Conservation (phyloP, 164 flowering plant species). For the Amborella trichopoda region DNA sequence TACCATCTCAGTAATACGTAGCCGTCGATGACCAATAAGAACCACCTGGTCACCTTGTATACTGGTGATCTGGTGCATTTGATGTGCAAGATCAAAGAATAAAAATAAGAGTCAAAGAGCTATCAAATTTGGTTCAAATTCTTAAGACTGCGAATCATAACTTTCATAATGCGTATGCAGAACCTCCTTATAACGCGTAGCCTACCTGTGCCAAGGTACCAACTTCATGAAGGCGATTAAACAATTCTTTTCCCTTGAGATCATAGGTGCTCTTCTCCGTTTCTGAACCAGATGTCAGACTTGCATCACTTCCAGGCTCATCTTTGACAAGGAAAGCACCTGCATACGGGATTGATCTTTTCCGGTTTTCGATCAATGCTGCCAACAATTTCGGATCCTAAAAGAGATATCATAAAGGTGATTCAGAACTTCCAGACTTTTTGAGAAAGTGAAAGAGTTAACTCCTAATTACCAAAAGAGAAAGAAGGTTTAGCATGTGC, state of each 20-base stretch:
- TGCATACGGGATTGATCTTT: slow-evolving; percentile 82
- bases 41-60: slow-evolving; percentile 90
- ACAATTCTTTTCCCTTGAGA: slow-evolving; percentile 75
- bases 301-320: slow-evolving; percentile 56
- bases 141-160: no score
- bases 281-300: slow-evolving; percentile 37
- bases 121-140: no score
- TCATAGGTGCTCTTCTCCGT: slow-evolving; percentile 52
- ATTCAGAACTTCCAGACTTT: no score
- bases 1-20: slow-evolving; percentile 93
- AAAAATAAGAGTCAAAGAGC: no score
- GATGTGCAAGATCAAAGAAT: no score
- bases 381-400: slow-evolving; percentile 92
- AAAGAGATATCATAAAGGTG: no score
- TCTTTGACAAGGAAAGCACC: slow-evolving; percentile 97
- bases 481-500: no score
- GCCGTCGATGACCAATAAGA: slow-evolving; percentile 85
- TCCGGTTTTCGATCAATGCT: slow-evolving; percentile 70
- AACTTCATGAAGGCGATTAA: slow-evolving; percentile 88
- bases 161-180: no score
- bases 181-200: no score
- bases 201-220: slow-evolving; percentile 98
- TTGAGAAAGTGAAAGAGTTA: no score
- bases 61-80: slow-evolving; percentile 86
- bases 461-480: no score